Evolutionary conservation across 2,329 filamentous ascomycete species (phyloP).

Genomic region (Stagonosporopsis tanaceti): DNA sequence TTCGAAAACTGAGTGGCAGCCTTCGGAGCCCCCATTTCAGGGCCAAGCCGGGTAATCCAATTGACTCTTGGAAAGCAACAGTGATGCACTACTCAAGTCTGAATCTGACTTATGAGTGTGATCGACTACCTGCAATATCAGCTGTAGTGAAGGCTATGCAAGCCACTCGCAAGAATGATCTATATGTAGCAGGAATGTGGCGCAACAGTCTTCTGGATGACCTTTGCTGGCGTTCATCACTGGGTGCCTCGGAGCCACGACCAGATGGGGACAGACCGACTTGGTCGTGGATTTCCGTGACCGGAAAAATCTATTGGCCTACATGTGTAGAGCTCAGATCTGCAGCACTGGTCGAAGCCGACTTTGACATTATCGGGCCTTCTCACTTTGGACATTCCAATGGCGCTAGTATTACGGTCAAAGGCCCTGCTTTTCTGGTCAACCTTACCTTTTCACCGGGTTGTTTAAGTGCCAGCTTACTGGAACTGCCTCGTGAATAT

Average conservation of each 20-base stretch:
- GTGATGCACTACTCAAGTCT: conserved; percentile 3
- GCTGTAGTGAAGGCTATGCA: conserved; percentile 5
- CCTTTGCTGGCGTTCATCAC: neutral
- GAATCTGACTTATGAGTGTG: conserved; percentile 5
- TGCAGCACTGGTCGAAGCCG: neutral
- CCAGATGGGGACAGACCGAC: neutral
- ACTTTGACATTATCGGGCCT: neutral
- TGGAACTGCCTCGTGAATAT: neutral
- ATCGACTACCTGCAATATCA: conserved; percentile 16
- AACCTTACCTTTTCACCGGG: too few species aligned
- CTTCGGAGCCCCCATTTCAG: neutral
- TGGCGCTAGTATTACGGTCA: neutral
- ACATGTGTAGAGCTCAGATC: neutral
- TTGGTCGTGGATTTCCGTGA: neutral
- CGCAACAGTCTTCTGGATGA: conserved; percentile 4
- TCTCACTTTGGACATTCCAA: neutral
- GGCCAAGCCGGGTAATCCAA: neutral
- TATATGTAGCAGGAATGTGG: conserved; percentile 20
- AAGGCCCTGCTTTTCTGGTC: neutral
- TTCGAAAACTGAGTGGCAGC: neutral
- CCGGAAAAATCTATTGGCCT: neutral
- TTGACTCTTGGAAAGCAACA: neutral
- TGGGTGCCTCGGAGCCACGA: neutral
- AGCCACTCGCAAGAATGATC: neutral
- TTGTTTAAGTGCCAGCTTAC: too few species aligned